phyloP scores from a whole-genome alignment of 176 grass and related monocot species.

The Carex parvula region DNA sequence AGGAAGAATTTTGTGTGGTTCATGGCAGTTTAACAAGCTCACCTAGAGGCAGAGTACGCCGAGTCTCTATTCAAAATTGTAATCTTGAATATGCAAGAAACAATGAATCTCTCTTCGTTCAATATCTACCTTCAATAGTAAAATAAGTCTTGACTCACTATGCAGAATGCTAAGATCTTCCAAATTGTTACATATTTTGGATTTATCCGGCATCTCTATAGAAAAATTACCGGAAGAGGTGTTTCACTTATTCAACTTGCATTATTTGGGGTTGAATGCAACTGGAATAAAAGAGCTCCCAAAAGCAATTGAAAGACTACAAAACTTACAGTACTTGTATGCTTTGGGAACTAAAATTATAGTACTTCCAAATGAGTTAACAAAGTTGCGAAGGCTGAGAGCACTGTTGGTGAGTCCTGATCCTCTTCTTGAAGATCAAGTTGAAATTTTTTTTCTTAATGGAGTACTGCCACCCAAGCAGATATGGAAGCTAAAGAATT shows the following conservation, averaged over 20 bases:
- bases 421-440: too few species aligned
- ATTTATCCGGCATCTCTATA: slow-evolving; percentile 7
- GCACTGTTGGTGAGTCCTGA: too few species aligned
- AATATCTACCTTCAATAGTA: slow-evolving; percentile 10
- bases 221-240: slow-evolving; percentile 26
- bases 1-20: slow-evolving; percentile 5
- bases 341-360: not conserved
- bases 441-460: too few species aligned
- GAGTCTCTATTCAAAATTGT: slow-evolving; percentile 25
- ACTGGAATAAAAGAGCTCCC: slow-evolving; percentile 26
- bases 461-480: not conserved
- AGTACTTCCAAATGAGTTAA: not conserved
- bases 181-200: slow-evolving; percentile 24
- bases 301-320: slow-evolving; percentile 2
- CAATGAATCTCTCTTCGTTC: slow-evolving; percentile 19
- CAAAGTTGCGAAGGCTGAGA: not conserved
- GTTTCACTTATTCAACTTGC: slow-evolving; percentile 31
- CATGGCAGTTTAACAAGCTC: not conserved
- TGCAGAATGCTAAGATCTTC: not conserved
- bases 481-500: not conserved
- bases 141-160: not conserved
- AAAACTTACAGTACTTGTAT: not conserved
- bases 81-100: not conserved
- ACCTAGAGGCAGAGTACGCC: not conserved
- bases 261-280: slow-evolving; percentile 30